Conservation (phyloP, 768 basidiomycete genomes). For the Leccinum barrowsii region DNA sequence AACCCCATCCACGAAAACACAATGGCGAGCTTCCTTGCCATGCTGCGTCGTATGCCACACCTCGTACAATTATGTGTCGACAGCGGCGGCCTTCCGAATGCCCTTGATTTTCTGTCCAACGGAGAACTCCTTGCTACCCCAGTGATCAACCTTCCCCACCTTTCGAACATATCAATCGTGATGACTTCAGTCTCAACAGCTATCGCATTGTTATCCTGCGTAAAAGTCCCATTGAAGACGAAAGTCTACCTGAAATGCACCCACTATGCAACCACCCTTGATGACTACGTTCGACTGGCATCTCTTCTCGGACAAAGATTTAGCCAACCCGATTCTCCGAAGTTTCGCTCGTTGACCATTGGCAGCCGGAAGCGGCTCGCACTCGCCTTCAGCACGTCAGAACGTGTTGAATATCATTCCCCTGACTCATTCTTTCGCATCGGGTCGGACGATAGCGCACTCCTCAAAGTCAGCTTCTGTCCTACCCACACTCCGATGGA, state of each 20-base stretch:
- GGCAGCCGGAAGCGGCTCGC: no score
- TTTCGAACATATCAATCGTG: background rate
- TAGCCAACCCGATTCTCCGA: background rate
- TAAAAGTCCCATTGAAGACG: background rate
- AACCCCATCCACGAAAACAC: no score
- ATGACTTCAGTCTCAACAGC: background rate
- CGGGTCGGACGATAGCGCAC: no score
- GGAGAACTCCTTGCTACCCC: background rate
- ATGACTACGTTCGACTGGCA: background rate
- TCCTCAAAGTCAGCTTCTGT: no score
- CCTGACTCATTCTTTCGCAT: background rate
- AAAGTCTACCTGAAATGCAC: no score
- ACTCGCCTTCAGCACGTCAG: no score
- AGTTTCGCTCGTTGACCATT: background rate
- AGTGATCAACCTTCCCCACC: background rate
- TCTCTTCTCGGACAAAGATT: background rate
- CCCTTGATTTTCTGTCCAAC: background rate
- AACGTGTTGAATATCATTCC: no score
- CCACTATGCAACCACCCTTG: no score
- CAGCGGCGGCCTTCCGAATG: background rate
- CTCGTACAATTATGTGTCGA: background rate
- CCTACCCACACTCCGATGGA: no score
- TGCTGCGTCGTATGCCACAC: background rate
- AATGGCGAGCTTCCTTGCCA: no score
- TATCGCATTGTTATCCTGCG: background rate